phyloP scores from a whole-genome alignment of 2,329 filamentous ascomycete genomes.

The Stemphylium vesicarium region DNA sequence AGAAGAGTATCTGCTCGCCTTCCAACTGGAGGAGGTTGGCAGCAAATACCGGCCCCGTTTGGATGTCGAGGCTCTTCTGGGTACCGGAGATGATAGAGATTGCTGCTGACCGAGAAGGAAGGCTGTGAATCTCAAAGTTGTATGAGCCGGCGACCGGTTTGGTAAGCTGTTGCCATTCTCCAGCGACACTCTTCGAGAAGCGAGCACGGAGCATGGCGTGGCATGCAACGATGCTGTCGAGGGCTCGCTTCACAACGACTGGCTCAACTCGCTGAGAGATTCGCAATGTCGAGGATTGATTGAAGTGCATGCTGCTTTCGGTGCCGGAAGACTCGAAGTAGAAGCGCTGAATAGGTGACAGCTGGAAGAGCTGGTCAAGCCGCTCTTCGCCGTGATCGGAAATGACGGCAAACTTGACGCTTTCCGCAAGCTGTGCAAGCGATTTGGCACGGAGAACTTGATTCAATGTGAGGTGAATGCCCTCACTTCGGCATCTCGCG shows the following conservation, averaged over 20 bases:
- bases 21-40: constrained; percentile 30
- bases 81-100: constrained; percentile 25
- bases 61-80: constrained; percentile 39
- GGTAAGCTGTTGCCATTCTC: constrained; percentile 34
- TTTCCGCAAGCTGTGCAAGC: constrained; percentile 35
- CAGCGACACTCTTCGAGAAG: constrained; percentile 22
- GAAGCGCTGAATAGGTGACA: constrained; percentile 56
- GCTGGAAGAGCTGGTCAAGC: constrained; percentile 44
- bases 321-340: constrained; percentile 47
- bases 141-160: constrained; percentile 22
- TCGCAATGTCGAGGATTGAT: constrained; percentile 54
- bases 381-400: constrained; percentile 23
- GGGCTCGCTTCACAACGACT: constrained; percentile 27
- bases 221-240: constrained; percentile 32
- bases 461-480: constrained; percentile 39
- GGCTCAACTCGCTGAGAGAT: constrained; percentile 37
- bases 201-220: constrained; percentile 47
- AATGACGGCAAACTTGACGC: constrained; percentile 13
- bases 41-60: constrained; percentile 38
- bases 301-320: constrained; percentile 50
- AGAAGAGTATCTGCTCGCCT: constrained; percentile 35
- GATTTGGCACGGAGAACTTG: constrained; percentile 44
- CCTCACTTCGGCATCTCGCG: constrained; percentile 40
- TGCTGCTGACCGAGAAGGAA: constrained; percentile 11
- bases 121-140: constrained; percentile 24